Evolutionary conservation across 805 yeast genomes (phyloP).

Genomic region (Teunomyces gatunensis): DNA sequence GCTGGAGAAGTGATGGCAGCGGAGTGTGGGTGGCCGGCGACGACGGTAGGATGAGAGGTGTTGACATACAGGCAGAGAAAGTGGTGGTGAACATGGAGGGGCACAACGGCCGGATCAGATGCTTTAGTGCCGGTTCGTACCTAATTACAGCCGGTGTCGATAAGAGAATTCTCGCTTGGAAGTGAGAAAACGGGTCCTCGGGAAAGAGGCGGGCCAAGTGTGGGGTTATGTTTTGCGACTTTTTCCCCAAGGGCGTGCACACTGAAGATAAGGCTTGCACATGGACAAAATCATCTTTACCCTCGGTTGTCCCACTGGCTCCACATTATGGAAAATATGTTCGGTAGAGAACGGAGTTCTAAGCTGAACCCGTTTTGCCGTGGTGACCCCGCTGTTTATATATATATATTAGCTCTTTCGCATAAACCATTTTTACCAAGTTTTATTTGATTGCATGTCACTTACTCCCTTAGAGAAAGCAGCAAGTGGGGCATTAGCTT

Average conservation of each 20-base stretch:
- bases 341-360: neutral
- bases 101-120: conserved; percentile 51
- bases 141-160: conserved; percentile 50
- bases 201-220: neutral
- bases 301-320: conserved; percentile 3
- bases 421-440: neutral
- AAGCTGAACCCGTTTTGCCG: neutral
- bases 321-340: neutral
- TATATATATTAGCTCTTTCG: neutral
- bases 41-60: conserved; percentile 62
- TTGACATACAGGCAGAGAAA: conserved; percentile 46
- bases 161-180: conserved; percentile 9
- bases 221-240: neutral
- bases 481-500: conserved; percentile 77
- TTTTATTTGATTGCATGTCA: conserved; percentile 47
- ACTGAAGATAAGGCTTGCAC: neutral
- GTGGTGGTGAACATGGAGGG: conserved; percentile 31
- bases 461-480: conserved; percentile 75
- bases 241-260: neutral
- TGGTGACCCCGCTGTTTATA: neutral
- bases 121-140: conserved; percentile 32
- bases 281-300: neutral
- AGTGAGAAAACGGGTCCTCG: neutral
- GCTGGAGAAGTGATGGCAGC: conserved; percentile 37
- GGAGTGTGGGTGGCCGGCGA: conserved; percentile 73